Evolutionary conservation across 2,329 filamentous ascomycete species (phyloP).

Genomic region (Remersonia thermophila): DNA sequence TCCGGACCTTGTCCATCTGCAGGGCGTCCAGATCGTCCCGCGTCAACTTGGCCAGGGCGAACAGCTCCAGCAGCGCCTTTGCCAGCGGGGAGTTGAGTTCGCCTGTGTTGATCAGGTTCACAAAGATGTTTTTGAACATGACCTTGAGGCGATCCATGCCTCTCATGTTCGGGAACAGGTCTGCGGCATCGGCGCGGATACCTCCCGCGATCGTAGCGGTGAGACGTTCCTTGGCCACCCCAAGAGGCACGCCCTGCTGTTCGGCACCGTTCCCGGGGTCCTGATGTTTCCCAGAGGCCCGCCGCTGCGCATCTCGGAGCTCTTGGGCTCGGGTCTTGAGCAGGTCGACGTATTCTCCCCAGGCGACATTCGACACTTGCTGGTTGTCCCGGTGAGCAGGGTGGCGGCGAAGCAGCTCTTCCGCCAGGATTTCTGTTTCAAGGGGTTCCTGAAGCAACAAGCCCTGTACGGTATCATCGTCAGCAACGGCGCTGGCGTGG

Average conservation of each 20-base stretch:
- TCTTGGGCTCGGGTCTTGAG: conserved; percentile 5
- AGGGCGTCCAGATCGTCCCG: conserved; percentile 8
- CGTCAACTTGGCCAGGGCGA: conserved; percentile 13
- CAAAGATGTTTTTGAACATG: conserved; percentile 11
- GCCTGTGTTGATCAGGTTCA: conserved; percentile 12
- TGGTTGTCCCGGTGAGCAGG: no score
- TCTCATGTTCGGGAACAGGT: conserved; percentile 9
- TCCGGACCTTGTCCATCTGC: conserved; percentile 53
- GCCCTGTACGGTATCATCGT: not conserved
- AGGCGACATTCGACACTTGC: no score
- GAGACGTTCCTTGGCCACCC: conserved; percentile 9
- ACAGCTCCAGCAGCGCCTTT: conserved; percentile 16
- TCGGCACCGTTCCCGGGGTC: conserved; percentile 1
- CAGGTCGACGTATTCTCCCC: not conserved
- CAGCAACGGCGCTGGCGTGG: not conserved
- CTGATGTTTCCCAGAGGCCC: conserved; percentile 3
- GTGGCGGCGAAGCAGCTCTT: no score
- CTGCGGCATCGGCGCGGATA: conserved; percentile 7
- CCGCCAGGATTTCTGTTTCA: no score
- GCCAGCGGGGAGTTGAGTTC: conserved; percentile 13
- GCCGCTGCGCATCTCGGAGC: conserved; percentile 4
- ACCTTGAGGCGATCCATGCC: conserved; percentile 6
- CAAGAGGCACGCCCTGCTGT: not conserved
- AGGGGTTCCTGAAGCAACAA: no score
- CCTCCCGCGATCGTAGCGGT: conserved; percentile 10